A percentile compares a stretch with the other conserved stretches of the same genome.
phyloP scores from a whole-genome alignment of 345 rosid species.

The Sisymbrium altissimum region DNA sequence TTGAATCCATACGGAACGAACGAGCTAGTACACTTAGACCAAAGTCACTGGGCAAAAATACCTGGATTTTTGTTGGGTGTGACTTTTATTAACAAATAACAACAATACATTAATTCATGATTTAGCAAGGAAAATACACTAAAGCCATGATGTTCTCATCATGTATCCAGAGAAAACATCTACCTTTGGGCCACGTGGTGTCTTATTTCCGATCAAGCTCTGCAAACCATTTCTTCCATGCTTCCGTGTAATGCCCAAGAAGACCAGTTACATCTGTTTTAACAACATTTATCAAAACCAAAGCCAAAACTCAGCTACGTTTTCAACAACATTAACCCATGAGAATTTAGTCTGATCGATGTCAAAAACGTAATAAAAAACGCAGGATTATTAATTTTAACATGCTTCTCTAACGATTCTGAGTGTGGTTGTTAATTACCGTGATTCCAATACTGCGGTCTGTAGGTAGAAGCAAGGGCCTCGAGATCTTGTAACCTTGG shows the following conservation, averaged over 20 bases:
- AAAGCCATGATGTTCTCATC: conserved; percentile 4
- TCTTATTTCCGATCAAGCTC: conserved; percentile 54
- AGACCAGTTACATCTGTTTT: conserved; percentile 69
- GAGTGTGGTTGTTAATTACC: conserved; percentile 46
- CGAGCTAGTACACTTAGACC: too few species aligned
- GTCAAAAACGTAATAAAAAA: neutral
- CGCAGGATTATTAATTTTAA: neutral
- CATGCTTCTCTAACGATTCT: neutral
- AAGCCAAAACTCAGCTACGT: neutral
- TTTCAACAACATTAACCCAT: too few species aligned
- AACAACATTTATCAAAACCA: neutral
- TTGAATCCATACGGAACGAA: too few species aligned
- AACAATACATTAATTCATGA: neutral
- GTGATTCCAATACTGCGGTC: conserved; percentile 63
- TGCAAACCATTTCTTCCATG: conserved; percentile 71
- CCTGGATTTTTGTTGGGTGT: too few species aligned
- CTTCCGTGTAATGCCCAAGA: conserved; percentile 63
- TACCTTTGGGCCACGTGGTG: neutral
- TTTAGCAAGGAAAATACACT: neutral
- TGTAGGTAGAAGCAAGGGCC: conserved; percentile 50
- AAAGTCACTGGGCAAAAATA: too few species aligned
- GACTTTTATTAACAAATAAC: neutral
- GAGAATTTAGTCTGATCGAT: too few species aligned
- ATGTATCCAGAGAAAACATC: neutral
- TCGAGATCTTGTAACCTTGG: conserved; percentile 46